A percentile compares a stretch with the other conserved stretches of the same genome.
These are phyloP conservation scores for Rhynchospora pubera DNA, from an alignment of 176 grass and related monocot genomes.

Conservation along the genomic window DNA sequence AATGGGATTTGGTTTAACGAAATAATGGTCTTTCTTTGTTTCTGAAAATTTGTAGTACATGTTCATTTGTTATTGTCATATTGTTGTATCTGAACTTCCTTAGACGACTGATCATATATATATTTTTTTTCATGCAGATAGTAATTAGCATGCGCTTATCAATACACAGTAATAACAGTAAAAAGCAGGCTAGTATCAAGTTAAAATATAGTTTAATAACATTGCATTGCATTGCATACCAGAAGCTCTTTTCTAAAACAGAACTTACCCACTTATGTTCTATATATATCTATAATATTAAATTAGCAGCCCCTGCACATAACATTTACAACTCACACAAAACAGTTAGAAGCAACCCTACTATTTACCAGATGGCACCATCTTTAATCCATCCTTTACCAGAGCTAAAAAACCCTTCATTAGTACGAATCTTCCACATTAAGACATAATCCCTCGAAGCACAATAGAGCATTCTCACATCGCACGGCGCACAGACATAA, in stretches of 20 bases:
- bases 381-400: conserved; percentile 18
- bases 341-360: background rate
- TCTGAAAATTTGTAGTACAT: background rate
- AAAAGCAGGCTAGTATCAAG: background rate
- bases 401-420: conserved; percentile 25
- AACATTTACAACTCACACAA: conserved; percentile 7
- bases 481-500: conserved; percentile 43
- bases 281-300: conserved; percentile 5
- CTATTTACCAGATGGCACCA: conserved; percentile 3
- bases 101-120: background rate
- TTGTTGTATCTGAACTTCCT: background rate
- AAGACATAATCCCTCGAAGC: conserved; percentile 69
- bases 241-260: background rate
- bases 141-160: background rate
- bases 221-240: background rate
- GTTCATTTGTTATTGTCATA: background rate
- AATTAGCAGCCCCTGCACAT: background rate
- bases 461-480: conserved; percentile 58
- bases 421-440: conserved; percentile 63
- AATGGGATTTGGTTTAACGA: background rate
- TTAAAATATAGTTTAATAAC: conserved; percentile 2
- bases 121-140: background rate
- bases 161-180: background rate
- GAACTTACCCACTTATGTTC: background rate
- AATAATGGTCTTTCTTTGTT: background rate